Base-by-base conservation (phyloP, 495 filamentous ascomycete species). In the Trichoderma parareesei region DNA sequence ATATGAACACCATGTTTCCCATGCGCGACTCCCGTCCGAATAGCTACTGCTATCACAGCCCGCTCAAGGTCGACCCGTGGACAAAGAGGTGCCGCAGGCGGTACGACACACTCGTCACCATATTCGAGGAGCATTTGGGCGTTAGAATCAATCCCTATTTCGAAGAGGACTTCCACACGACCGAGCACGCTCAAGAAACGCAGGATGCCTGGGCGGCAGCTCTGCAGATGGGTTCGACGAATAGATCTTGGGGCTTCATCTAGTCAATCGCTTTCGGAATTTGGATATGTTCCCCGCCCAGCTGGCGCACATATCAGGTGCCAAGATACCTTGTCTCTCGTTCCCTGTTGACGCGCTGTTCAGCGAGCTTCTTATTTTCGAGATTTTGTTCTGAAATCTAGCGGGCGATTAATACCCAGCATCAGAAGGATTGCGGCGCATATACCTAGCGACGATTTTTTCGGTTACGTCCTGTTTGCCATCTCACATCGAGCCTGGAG, bases 101-200 rank as follows among this genome's bases (percentile, higher is more conserved):
- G 7, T 65, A 65, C 27, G 55, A 65, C 38, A 5, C 42, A 37
- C 38, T 33, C 41, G 64, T 43, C 2, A 41, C 20, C 33, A 41
- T 65, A 5, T 14, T 65, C 9, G 64, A 61, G 14, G 40, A 57
- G 46, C 57, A 61, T 43, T 33, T 41, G 2, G 40, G 38, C 13
- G 64, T 65, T n/a, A 61, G 38, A n/a, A 43, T 65, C 10, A 13
- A 38, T 14, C 55, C 64, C 14, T 65, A 65, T 49, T 65, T 65
- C 16, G 64, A 65, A 46, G 64, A 65, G 57, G 64, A 65, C 57
- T 60, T 65, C 38, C 64, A 65, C 20, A 59, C 55, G 3, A 42
- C 46, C 38, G 55, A 65, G 38, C 64, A 65, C 27, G 64, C 10
- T 2, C 57, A 40, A 37, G 64, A 65, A 11, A 27, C 64, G 20